These are phyloP conservation scores for Adansonia grandidieri DNA, from an alignment of 441 rosid species.

Conservation along the genomic window DNA sequence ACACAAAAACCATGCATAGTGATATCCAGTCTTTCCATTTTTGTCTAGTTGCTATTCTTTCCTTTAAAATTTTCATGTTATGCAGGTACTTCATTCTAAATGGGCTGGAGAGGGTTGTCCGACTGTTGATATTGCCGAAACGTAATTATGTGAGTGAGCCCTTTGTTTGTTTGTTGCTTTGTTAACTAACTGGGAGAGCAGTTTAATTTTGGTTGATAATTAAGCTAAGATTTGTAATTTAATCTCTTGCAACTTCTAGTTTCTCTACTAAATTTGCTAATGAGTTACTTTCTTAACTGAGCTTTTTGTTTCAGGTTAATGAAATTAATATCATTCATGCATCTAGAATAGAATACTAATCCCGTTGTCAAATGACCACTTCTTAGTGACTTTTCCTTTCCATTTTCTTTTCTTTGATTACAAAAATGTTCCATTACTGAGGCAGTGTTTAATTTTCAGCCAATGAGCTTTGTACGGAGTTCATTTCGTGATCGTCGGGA, in stretches of 20 bases:
- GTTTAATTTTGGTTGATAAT: slow-evolving; percentile 8
- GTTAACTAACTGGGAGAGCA: background rate
- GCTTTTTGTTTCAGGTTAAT: slow-evolving; percentile 1
- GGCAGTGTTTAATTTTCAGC: slow-evolving; percentile 60
- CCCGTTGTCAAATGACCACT: background rate
- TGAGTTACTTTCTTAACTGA: background rate
- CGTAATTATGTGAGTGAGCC: slow-evolving; percentile 79
- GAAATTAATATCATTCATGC: slow-evolving; percentile 7
- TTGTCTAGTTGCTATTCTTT: slow-evolving; percentile 6
- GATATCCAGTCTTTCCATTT: slow-evolving; percentile 9
- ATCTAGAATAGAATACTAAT: background rate
- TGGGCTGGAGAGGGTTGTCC: slow-evolving; percentile 95
- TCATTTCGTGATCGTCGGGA: slow-evolving; percentile 86
- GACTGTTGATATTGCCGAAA: slow-evolving; percentile 82
- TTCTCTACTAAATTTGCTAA: background rate
- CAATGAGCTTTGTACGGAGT: slow-evolving; percentile 75
- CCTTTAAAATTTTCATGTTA: slow-evolving; percentile 21
- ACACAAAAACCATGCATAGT: slow-evolving; percentile 3
- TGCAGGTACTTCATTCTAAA: slow-evolving; percentile 84
- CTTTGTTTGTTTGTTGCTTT: slow-evolving; percentile 2
- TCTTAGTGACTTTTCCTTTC: background rate
- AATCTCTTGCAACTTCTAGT: background rate
- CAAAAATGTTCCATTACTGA: slow-evolving; percentile 33
- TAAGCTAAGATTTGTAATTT: background rate
- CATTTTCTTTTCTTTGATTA: slow-evolving; percentile 19